Evolutionary conservation across 371 early-diverging fungal genomes (phyloP), one percentile per base, ranked within the genome.

Genomic region (Apophysomyces trapeziformis): DNA sequence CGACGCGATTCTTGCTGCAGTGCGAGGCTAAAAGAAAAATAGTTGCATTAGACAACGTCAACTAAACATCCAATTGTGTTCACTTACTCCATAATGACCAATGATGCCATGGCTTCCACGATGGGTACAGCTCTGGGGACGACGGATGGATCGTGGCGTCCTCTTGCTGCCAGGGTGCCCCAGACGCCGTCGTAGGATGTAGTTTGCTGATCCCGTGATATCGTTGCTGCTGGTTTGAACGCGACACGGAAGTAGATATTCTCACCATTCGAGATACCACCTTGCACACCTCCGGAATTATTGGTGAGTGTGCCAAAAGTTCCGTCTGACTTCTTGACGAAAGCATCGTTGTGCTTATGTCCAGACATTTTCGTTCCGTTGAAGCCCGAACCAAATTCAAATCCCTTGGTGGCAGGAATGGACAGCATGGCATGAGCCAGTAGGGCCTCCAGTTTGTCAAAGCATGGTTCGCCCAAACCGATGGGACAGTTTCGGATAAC

Each of bases 351-450:
- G 77, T 98, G 99, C 58, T 91, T 75, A 73, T 90, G 90, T 38
- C 99, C 99, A 1, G 89, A 83, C 72, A 96, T 90, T 37, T 82
- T 82, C 2, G 97, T 94, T 21, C 96, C 99, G 11, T 82, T 84
- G 74, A 96, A 94, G 7, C 99, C 99, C 41, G 92, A 92, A 5
- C 99, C 99, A 65, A 97, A 93, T 73, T 98, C 99, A 74, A 98
- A 98, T 5, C 95, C 96, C 75, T 98, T 98, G 13, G 98, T 98
- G 8, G 99, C 97, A 16, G 99, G 99, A 61, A 98, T 96, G 32
- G 96, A 96, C 63, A 98, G 79, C 99, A 98, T 98, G n/a, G 98
- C 99, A 70, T 98, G 98, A 7, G 98, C 99, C 59, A 98, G 82
- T 65, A 90, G 76, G n/a, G 99, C 98, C 75, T 98, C 97, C 38